A percentile compares a stretch with the other conserved stretches of the same genome.
phyloP scores from a whole-genome alignment of 495 filamentous ascomycete species.

The Tuber calosporum region DNA sequence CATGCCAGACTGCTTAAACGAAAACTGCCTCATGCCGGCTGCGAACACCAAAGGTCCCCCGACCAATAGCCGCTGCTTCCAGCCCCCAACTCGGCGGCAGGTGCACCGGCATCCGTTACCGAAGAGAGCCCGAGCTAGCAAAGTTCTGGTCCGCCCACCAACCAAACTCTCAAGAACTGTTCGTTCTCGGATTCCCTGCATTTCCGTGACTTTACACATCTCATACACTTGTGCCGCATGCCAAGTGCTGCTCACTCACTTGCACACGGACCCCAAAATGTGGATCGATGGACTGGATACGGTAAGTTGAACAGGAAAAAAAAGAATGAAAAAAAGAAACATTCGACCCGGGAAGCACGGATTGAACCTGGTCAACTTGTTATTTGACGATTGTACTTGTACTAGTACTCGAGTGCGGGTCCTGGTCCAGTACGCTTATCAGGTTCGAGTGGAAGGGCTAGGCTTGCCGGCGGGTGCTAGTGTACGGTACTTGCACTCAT shows the following conservation, averaged over 20 bases:
- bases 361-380: not conserved
- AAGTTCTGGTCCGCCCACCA: not conserved
- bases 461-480: not conserved
- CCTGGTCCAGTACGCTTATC: not conserved
- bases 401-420: no score
- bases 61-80: not conserved
- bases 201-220: not conserved
- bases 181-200: not conserved
- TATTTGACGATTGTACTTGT: no score
- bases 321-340: not conserved
- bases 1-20: not conserved
- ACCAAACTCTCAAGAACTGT: not conserved
- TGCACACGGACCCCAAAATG: slow-evolving; percentile 2
- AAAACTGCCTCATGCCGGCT: not conserved
- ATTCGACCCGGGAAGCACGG: not conserved
- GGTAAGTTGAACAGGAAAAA: not conserved
- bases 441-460: not conserved
- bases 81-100: not conserved
- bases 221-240: not conserved
- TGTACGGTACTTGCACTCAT: no score
- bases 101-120: not conserved
- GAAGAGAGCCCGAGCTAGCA: not conserved
- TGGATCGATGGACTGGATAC: not conserved
- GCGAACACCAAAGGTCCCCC: not conserved
- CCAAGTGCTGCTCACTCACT: not conserved